Base-by-base conservation (phyloP, 805 yeast species). In the Kazachstania taianensis region DNA sequence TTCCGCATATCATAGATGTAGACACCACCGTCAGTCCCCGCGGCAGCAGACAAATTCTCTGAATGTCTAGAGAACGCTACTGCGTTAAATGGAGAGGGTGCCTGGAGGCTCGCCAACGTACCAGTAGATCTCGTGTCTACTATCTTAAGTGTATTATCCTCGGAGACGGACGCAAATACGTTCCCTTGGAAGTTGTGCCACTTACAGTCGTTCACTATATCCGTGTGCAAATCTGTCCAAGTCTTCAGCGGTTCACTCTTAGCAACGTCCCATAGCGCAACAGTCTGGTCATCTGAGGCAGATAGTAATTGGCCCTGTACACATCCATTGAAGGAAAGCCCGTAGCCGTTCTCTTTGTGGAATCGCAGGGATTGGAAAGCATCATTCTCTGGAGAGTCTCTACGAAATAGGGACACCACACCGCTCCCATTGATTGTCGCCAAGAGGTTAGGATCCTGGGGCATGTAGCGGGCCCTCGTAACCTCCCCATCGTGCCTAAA, bases 371-470 rank as follows among this genome's bases (percentile, higher is more conserved):
- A 58, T 32, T 72, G 57, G 10, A 55, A 55, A 6, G 59, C 43
- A 4, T 50, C 41, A 2, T 48, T 59, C 2, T 42, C 33, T 8
- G 54, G 46, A 13, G 45, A 36, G 36, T 61, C 43, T 45, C 58
- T 42, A 36, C 72, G 64, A 52, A 75, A 81, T 5, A 82, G 50
- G 44, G 58, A 73, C 0, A 78, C 70, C 27, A 66, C 69, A 26
- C 94, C 94, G 3, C 50, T 49, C 0, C 86, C 89, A 42, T 75
- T 74, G 32, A 82, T 78, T 0, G 87, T 74, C 7, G 83, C 78
- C 7, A 81, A 66, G 0, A 68, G 47, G 15, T 58, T 62, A 3
- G 74, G 55, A 37, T 73, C 64, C 41, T 74, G 79, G 2, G 86
- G 86, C 71, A 74, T 71, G 43, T 70, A 73, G 30, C 87, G 69